These are phyloP conservation scores for Nitzschia sp. DNA, from an alignment of 108 stramenopile genomes.

Conservation along the genomic window DNA sequence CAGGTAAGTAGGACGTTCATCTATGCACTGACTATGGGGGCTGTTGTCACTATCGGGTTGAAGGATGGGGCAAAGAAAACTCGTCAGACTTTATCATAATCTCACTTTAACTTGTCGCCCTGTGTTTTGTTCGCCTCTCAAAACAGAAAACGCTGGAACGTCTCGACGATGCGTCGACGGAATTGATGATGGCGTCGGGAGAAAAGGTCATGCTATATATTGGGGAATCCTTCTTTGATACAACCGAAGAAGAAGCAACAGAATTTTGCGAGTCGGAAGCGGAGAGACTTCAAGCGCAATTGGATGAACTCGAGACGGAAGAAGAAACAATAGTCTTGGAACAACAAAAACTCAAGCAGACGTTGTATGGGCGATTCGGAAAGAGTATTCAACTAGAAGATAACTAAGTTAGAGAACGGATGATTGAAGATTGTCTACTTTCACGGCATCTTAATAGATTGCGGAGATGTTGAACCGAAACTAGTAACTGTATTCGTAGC, in stretches of 20 bases:
- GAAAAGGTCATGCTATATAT: constrained; percentile 64
- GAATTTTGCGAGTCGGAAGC: constrained; percentile 85
- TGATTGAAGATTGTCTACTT: too few species aligned
- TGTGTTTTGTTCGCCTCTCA: not conserved
- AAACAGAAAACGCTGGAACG: constrained; percentile 75
- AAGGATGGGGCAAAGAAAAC: not conserved
- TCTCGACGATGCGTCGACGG: constrained; percentile 93
- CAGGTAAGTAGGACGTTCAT: constrained; percentile 64
- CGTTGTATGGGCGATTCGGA: constrained; percentile 89
- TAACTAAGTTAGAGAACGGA: too few species aligned
- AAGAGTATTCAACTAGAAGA: constrained; percentile 89
- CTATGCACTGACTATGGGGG: not conserved
- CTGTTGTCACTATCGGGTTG: not conserved
- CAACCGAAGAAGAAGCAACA: constrained; percentile 86
- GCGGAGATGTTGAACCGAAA: too few species aligned
- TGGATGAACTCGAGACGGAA: constrained; percentile 71
- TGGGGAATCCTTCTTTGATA: constrained; percentile 90
- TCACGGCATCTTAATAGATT: too few species aligned
- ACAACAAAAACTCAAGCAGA: constrained; percentile 77
- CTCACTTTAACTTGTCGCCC: not conserved
- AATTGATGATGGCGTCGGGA: constrained; percentile 90
- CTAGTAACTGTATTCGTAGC: too few species aligned
- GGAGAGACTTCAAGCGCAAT: constrained; percentile 65
- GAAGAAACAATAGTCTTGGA: constrained; percentile 67
- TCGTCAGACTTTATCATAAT: not conserved